These are phyloP conservation scores for Xylariales sp. DNA, from an alignment of 2,329 filamentous ascomycete genomes.

Conservation along the genomic window DNA sequence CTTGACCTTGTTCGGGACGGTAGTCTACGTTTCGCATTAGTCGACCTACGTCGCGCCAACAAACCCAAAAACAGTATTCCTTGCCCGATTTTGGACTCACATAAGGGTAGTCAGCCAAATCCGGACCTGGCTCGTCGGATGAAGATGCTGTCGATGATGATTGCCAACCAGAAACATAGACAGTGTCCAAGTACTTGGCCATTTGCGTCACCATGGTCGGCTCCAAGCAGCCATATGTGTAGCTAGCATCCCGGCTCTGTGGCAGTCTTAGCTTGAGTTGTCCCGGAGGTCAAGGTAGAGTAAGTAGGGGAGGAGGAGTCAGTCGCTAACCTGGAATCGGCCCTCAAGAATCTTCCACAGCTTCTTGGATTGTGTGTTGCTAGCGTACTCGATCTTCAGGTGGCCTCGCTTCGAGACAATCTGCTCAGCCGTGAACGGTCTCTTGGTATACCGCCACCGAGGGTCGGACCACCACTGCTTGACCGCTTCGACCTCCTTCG, in stretches of 20 bases:
- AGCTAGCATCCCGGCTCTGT: slow-evolving; percentile 79
- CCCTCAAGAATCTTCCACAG: slow-evolving; percentile 85
- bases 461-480: slow-evolving; percentile 93
- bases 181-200: slow-evolving; percentile 97
- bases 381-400: slow-evolving; percentile 86
- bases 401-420: slow-evolving; percentile 94
- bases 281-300: slow-evolving; percentile 1
- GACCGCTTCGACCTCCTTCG: slow-evolving; percentile 79
- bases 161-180: slow-evolving; percentile 99
- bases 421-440: slow-evolving; percentile 92
- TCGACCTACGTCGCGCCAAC: not conserved
- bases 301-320: no score
- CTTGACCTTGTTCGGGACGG: slow-evolving; percentile 95
- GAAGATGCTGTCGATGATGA: slow-evolving; percentile 93
- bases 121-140: slow-evolving; percentile 92
- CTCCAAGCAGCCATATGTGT: slow-evolving; percentile 95
- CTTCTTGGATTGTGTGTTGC: slow-evolving; percentile 88
- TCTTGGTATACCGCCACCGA: slow-evolving; percentile 88
- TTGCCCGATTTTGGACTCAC: slow-evolving; percentile 39
- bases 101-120: slow-evolving; percentile 96
- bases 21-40: slow-evolving; percentile 57
- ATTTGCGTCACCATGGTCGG: slow-evolving; percentile 99
- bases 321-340: slow-evolving; percentile 78
- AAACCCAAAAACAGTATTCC: not conserved
- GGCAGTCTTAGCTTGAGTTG: not conserved